Conservation (phyloP, 495 filamentous ascomycete genomes). For the Neurospora discreta region DNA sequence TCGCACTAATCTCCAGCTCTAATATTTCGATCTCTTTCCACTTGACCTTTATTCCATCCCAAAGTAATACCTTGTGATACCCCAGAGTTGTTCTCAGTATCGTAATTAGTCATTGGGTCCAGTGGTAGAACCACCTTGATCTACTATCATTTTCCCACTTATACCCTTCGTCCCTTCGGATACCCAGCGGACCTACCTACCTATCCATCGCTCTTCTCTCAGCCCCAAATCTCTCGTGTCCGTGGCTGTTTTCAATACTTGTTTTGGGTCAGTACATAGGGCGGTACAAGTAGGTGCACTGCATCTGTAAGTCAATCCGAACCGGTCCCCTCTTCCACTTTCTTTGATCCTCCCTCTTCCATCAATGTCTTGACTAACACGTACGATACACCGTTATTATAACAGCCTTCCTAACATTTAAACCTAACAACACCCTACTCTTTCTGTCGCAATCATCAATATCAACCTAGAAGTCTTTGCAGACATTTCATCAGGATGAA, state of each 20-base stretch:
- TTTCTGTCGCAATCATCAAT: neutral
- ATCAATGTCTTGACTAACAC: neutral
- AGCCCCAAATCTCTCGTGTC: neutral
- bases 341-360: neutral
- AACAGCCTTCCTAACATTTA: neutral
- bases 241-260: neutral
- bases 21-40: neutral
- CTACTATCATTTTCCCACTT: neutral
- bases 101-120: neutral
- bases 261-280: neutral
- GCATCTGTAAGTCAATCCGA: neutral
- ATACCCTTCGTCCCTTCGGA: neutral
- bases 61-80: neutral
- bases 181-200: neutral
- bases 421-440: neutral
- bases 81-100: neutral
- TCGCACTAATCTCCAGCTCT: neutral
- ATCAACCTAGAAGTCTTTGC: neutral
- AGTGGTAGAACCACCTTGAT: neutral
- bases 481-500: conserved; percentile 6
- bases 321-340: neutral
- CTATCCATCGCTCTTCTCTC: neutral
- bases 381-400: neutral
- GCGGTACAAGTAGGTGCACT: neutral
- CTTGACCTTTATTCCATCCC: neutral